phyloP scores from a whole-genome alignment of 495 filamentous ascomycete species.

The Glonium stellatum region DNA sequence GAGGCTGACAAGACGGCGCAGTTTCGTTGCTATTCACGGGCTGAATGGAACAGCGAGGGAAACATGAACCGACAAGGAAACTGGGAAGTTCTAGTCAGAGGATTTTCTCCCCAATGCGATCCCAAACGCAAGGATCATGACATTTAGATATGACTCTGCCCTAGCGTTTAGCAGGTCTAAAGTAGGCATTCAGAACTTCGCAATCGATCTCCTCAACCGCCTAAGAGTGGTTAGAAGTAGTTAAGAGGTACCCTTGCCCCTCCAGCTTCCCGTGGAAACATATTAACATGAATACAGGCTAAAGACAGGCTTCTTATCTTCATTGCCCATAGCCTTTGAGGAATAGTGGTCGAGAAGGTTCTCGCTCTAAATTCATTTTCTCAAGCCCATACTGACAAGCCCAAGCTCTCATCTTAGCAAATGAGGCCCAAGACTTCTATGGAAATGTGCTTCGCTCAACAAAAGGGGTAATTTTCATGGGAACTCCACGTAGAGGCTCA shows the following conservation, averaged over 20 bases:
- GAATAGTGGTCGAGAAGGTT: slow-evolving; percentile 1
- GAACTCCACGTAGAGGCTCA: background rate
- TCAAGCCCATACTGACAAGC: background rate
- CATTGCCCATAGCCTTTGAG: background rate
- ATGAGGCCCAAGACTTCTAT: background rate
- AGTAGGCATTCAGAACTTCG: background rate
- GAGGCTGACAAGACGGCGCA: background rate
- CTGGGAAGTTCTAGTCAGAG: slow-evolving; percentile 24
- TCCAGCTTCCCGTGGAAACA: background rate
- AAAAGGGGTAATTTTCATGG: background rate
- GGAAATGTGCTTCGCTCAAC: background rate
- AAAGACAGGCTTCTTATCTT: background rate
- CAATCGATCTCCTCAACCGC: background rate
- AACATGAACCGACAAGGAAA: slow-evolving; percentile 28
- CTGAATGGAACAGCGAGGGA: slow-evolving; percentile 23
- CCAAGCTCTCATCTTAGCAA: background rate
- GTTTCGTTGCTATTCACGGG: slow-evolving; percentile 33
- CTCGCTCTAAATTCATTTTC: background rate
- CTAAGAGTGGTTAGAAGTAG: background rate
- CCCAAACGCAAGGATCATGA: slow-evolving; percentile 21
- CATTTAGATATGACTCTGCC: slow-evolving; percentile 30
- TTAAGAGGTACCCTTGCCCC: background rate
- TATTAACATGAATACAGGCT: background rate
- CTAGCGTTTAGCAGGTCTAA: slow-evolving; percentile 16
- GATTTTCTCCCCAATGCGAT: slow-evolving; percentile 29